These are phyloP conservation scores for Aspergillus amoenus DNA, from an alignment of 2,329 filamentous ascomycete genomes.

Conservation along the genomic window DNA sequence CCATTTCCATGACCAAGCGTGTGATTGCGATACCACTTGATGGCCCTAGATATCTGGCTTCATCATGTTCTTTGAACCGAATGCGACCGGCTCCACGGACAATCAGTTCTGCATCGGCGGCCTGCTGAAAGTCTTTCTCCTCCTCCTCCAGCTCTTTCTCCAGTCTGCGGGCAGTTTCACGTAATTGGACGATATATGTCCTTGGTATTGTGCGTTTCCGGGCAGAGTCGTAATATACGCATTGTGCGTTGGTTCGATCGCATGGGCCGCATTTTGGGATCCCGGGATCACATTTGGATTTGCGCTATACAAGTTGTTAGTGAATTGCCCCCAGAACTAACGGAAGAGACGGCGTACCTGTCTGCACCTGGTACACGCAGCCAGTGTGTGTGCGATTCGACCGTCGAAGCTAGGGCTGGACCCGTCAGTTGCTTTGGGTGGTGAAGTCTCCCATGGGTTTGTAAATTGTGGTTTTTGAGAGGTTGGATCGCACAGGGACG, in stretches of 20 bases:
- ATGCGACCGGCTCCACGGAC: constrained; percentile 84
- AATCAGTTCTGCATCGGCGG: constrained; percentile 75
- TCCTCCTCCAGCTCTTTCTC: constrained; percentile 78
- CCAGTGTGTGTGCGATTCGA: constrained; percentile 49
- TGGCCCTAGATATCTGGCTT: constrained; percentile 86
- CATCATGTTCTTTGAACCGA: constrained; percentile 78
- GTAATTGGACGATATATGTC: constrained; percentile 87
- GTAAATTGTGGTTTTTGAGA: constrained; percentile 23
- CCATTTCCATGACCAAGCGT: constrained; percentile 90
- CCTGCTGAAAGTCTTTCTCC: constrained; percentile 72
- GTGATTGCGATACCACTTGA: constrained; percentile 97
- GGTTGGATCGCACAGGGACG: constrained; percentile 17
- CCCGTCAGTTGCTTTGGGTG: constrained; percentile 29
- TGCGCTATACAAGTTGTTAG: constrained; percentile 61
- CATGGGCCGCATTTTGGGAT: constrained; percentile 90
- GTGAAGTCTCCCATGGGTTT: constrained; percentile 27
- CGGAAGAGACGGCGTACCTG: constrained; percentile 38
- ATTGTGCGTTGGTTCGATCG: constrained; percentile 84
- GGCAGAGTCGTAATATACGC: constrained; percentile 91
- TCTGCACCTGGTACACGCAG: constrained; percentile 51
- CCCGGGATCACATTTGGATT: constrained; percentile 92
- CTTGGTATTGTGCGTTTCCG: constrained; percentile 84
- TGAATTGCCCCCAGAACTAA: not conserved
- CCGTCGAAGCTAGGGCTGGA: constrained; percentile 34
- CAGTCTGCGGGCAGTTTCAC: constrained; percentile 78